A percentile compares a stretch with the other conserved stretches of the same genome.
These are phyloP conservation scores for Malus hybrid DNA, from an alignment of 331 rosid genomes.

Conservation along the genomic window DNA sequence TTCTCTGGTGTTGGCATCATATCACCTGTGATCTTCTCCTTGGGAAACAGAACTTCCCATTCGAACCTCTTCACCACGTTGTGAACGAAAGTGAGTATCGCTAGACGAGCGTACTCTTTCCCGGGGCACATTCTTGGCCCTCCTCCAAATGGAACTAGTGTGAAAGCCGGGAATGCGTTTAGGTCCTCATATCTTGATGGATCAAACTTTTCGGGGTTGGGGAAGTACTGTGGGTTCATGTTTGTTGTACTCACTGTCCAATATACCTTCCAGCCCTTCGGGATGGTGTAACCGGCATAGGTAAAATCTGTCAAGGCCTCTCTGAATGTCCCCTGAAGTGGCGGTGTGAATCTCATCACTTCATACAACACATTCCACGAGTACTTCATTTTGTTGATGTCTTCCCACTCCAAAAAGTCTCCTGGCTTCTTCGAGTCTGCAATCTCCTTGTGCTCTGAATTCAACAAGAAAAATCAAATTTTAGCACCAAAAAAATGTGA, in stretches of 20 bases:
- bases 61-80: slow-evolving; percentile 23
- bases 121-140: slow-evolving; percentile 42
- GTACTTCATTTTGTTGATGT: slow-evolving; percentile 28
- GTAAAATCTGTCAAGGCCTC: slow-evolving; percentile 22
- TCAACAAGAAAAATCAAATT: not conserved
- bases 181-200: slow-evolving; percentile 18
- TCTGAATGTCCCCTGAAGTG: slow-evolving; percentile 31
- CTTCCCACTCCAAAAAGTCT: slow-evolving; percentile 30
- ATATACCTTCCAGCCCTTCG: slow-evolving; percentile 39
- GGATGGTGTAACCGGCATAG: slow-evolving; percentile 30
- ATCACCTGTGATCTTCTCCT: slow-evolving; percentile 23
- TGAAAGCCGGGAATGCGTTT: slow-evolving; percentile 19
- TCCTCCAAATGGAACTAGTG: slow-evolving; percentile 39
- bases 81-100: slow-evolving; percentile 32
- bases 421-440: slow-evolving; percentile 10
- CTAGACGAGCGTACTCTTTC: slow-evolving; percentile 29
- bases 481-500: not conserved
- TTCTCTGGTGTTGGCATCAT: slow-evolving; percentile 35
- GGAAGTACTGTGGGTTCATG: slow-evolving; percentile 18
- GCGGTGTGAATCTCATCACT: slow-evolving; percentile 30
- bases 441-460: slow-evolving; percentile 24
- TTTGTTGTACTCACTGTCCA: slow-evolving; percentile 32
- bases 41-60: slow-evolving; percentile 18
- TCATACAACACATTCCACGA: slow-evolving; percentile 23
- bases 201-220: slow-evolving; percentile 24